Percentiles rank a stretch among this genome's conserved stretches.
Evolutionary conservation across 495 filamentous ascomycete species (phyloP).

Genomic region (Hypoxylon trugodes): DNA sequence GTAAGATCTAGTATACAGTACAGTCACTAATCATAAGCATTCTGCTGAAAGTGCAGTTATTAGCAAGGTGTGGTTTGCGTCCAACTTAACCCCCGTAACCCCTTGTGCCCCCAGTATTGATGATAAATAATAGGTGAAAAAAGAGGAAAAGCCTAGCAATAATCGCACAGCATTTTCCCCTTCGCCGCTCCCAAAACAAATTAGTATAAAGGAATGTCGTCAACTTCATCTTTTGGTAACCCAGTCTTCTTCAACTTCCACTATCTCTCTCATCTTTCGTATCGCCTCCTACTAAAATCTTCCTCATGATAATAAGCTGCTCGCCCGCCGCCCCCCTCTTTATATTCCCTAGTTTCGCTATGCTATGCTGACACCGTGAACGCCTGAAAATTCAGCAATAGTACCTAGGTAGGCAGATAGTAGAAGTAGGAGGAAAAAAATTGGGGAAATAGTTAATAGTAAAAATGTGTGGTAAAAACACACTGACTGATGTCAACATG

Average conservation of each 20-base stretch:
- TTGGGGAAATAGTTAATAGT: slow-evolving; percentile 12
- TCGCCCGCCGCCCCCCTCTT: slow-evolving; percentile 33
- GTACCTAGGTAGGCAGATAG: slow-evolving; percentile 1
- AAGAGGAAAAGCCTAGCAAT: slow-evolving; percentile 10
- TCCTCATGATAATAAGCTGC: slow-evolving; percentile 25
- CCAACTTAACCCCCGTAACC: slow-evolving; percentile 3
- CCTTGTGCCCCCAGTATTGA: neutral
- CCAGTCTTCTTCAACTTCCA: slow-evolving; percentile 24
- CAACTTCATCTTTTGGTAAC: slow-evolving; percentile 17
- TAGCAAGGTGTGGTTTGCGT: slow-evolving; percentile 14
- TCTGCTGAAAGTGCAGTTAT: slow-evolving; percentile 33
- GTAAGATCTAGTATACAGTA: slow-evolving; percentile 35
- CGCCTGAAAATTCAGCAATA: slow-evolving; percentile 16
- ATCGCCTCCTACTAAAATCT: neutral
- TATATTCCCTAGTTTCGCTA: slow-evolving; percentile 27
- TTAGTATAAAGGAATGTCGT: slow-evolving; percentile 29
- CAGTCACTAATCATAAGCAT: slow-evolving; percentile 24
- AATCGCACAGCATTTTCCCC: too few relatives aligned
- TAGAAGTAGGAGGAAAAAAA: slow-evolving; percentile 3
- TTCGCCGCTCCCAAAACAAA: slow-evolving; percentile 3
- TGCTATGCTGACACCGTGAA: slow-evolving; percentile 40
- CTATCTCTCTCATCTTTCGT: neutral
- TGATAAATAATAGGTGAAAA: slow-evolving; percentile 12
- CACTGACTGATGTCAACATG: neutral
- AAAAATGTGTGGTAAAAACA: neutral